These are phyloP conservation scores for Mycena rebaudengoi DNA, from an alignment of 768 basidiomycete species.

Conservation along the genomic window DNA sequence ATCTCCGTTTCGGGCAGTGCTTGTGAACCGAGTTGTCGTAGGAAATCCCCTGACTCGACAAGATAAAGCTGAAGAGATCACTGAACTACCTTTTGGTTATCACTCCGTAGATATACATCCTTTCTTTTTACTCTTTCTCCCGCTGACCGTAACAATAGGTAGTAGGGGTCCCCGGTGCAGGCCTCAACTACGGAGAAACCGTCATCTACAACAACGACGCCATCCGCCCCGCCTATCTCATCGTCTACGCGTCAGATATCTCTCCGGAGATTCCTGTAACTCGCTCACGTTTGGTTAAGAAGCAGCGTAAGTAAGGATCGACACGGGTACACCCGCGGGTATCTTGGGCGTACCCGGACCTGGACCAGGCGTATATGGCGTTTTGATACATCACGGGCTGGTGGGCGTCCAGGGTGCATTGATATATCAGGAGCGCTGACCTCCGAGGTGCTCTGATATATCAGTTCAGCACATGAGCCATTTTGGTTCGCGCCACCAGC, in stretches of 20 bases:
- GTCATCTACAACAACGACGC: conserved; percentile 75
- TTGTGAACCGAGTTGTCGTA: conserved; percentile 71
- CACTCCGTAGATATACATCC: conserved; percentile 60
- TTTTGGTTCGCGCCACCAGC: no score
- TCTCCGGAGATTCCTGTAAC: conserved; percentile 31
- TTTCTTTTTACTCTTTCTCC: neutral
- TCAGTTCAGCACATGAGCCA: no score
- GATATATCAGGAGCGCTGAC: no score
- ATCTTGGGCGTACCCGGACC: no score
- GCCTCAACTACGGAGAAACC: conserved; percentile 75
- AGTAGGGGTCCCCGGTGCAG: conserved; percentile 69
- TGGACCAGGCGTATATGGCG: no score
- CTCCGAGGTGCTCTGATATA: no score
- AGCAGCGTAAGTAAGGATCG: no score
- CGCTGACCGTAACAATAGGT: conserved; percentile 45
- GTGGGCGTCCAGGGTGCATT: no score
- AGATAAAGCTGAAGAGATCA: conserved; percentile 56
- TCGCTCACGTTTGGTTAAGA: no score
- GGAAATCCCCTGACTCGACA: conserved; percentile 63
- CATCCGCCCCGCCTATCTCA: conserved; percentile 69
- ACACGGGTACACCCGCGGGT: no score
- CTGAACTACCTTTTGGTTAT: conserved; percentile 62
- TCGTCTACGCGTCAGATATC: conserved; percentile 61
- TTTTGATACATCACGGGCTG: no score
- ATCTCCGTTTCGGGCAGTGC: conserved; percentile 55